phyloP scores from a whole-genome alignment of 2,329 filamentous ascomycete genomes.

The Cladosporium sp. region DNA sequence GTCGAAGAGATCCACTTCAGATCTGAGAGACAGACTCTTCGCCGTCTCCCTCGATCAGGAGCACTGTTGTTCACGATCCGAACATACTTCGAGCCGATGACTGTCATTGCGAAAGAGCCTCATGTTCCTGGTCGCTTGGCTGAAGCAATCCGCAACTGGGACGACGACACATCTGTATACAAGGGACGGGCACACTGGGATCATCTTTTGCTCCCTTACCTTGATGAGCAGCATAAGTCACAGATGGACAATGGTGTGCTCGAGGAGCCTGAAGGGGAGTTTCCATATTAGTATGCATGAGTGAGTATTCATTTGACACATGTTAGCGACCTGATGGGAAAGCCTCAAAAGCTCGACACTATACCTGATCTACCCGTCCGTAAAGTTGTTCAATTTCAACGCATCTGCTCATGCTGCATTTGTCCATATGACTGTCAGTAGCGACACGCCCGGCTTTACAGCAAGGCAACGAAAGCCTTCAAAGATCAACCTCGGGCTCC shows the following conservation, averaged over 20 bases:
- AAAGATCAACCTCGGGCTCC: too few species aligned
- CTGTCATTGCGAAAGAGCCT: not conserved
- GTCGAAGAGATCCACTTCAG: conserved; percentile 8
- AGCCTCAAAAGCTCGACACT: too few species aligned
- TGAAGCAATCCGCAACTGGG: conserved; percentile 6
- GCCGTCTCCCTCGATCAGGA: not conserved
- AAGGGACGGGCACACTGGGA: conserved; percentile 8
- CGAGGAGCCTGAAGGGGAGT: not conserved
- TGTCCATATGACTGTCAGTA: too few species aligned
- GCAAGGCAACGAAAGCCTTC: too few species aligned
- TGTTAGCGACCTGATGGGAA: too few species aligned
- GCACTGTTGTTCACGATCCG: conserved; percentile 9
- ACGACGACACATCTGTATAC: not conserved
- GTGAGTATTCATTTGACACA: too few species aligned
- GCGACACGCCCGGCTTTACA: too few species aligned
- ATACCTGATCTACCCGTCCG: too few species aligned
- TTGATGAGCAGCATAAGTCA: conserved; percentile 1
- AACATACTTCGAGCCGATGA: conserved; percentile 8
- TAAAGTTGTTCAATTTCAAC: too few species aligned
- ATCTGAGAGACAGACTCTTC: conserved; percentile 7
- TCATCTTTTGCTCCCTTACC: not conserved
- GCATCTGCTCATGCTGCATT: too few species aligned
- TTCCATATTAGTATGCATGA: not conserved
- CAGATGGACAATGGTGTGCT: not conserved
- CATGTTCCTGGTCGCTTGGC: conserved; percentile 4